Evolutionary conservation across 2,329 filamentous ascomycete genomes (phyloP).

Genomic region (Trichoderma aggressivum): DNA sequence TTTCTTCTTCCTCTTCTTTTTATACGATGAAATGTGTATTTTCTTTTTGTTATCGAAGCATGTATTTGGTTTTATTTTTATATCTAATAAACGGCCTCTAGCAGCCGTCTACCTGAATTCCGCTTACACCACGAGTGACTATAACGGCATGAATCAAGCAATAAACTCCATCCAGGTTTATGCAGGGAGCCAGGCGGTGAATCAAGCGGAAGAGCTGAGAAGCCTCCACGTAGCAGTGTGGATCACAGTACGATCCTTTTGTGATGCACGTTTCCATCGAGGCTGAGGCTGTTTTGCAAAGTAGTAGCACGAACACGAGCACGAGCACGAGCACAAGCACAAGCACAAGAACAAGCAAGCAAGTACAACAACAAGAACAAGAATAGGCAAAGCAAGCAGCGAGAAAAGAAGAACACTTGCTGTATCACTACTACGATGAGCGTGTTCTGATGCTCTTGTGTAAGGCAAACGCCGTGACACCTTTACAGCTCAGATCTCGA

Average conservation of each 20-base stretch:
- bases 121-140: not conserved
- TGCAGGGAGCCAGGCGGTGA: conserved; percentile 8
- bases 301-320: not conserved
- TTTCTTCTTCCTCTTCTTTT: not conserved
- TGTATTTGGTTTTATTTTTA: not conserved
- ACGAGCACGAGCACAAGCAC: not conserved
- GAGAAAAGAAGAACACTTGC: not conserved
- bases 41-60: not conserved
- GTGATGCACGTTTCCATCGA: not conserved
- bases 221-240: conserved; percentile 15
- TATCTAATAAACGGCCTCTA: not conserved
- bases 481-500: not conserved
- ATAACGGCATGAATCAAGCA: not conserved
- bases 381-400: not conserved
- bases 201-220: not conserved
- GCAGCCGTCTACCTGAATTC: not conserved
- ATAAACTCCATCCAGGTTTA: not conserved
- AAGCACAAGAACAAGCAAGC: not conserved
- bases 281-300: not conserved
- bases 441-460: not conserved
- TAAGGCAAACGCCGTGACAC: not conserved
- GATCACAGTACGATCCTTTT: not conserved
- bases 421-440: not conserved
- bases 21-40: not conserved
- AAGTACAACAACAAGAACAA: too few species aligned